These are phyloP conservation scores for Malassezia globosa DNA, from an alignment of 1,284 basidiomycete species.

Conservation along the genomic window DNA sequence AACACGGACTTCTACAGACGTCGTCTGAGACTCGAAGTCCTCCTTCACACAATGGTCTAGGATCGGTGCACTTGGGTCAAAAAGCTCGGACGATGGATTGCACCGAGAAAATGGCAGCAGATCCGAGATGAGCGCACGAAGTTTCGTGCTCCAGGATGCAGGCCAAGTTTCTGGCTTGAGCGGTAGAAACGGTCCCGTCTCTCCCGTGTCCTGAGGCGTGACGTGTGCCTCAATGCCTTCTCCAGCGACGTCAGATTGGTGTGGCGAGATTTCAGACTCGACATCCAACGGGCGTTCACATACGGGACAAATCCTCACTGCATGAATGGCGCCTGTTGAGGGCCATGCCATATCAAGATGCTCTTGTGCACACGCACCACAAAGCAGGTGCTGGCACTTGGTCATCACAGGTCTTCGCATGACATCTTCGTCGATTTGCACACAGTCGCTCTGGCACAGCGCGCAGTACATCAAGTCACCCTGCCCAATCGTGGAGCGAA, in stretches of 20 bases:
- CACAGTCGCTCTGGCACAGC: constrained; percentile 69
- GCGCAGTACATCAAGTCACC: too few species aligned
- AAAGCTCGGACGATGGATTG: constrained; percentile 33
- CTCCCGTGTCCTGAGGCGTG: not conserved
- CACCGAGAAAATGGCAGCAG: constrained; percentile 40
- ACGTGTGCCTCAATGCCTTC: not conserved
- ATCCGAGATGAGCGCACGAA: constrained; percentile 36
- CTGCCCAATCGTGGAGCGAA: too few species aligned
- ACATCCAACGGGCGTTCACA: constrained; percentile 52
- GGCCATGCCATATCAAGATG: constrained; percentile 19
- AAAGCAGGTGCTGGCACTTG: constrained; percentile 81
- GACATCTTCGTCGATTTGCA: constrained; percentile 48
- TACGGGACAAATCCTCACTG: constrained; percentile 56
- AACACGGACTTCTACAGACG: constrained; percentile 2
- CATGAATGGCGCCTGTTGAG: constrained; percentile 16
- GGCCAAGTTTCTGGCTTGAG: constrained; percentile 11
- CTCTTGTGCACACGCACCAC: constrained; percentile 46
- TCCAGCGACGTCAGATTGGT: constrained; percentile 21
- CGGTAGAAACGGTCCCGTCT: not conserved
- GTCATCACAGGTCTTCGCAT: constrained; percentile 55
- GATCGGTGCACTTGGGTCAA: constrained; percentile 31
- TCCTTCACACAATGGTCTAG: constrained; percentile 28
- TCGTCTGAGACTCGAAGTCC: constrained; percentile 5
- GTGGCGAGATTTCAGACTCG: constrained; percentile 27
- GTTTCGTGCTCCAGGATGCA: constrained; percentile 29